phyloP scores from a whole-genome alignment of 306 rosid species.

The Quercus parvula region DNA sequence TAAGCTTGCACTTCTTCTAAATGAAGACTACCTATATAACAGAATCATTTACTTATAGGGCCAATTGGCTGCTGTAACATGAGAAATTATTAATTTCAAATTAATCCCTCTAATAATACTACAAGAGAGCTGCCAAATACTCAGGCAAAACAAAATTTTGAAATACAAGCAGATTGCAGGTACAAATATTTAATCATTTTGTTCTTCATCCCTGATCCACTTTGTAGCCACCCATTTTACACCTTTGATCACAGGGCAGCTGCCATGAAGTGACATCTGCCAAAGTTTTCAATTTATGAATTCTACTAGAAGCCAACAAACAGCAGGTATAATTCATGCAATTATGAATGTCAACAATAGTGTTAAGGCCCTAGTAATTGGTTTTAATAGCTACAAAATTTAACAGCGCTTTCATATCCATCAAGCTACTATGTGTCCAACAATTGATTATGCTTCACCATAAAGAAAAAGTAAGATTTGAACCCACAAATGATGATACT shows the following conservation, averaged over 20 bases:
- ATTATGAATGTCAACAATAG: not conserved
- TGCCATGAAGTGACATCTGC: constrained; percentile 86
- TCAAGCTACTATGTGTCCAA: too few species aligned
- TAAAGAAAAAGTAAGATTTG: too few species aligned
- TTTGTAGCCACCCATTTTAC: constrained; percentile 92
- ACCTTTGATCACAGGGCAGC: constrained; percentile 86
- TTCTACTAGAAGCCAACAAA: not conserved
- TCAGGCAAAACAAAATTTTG: not conserved
- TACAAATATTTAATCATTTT: constrained; percentile 26
- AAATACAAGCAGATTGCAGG: not conserved
- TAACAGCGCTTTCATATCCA: too few species aligned
- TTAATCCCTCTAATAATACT: not conserved
- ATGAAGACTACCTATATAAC: too few species aligned
- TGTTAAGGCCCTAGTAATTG: not conserved
- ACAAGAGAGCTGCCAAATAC: not conserved
- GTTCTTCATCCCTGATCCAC: constrained; percentile 76
- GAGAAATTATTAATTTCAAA: not conserved
- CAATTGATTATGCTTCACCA: too few species aligned
- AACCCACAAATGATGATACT: too few species aligned
- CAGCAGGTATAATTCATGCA: not conserved
- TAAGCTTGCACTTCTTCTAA: too few species aligned
- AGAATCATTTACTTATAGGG: too few species aligned
- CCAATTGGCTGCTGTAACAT: too few species aligned
- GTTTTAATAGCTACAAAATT: too few species aligned
- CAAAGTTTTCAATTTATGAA: constrained; percentile 23